These are phyloP conservation scores for Pichia deserticola DNA, from an alignment of 805 yeast genomes.

Conservation along the genomic window DNA sequence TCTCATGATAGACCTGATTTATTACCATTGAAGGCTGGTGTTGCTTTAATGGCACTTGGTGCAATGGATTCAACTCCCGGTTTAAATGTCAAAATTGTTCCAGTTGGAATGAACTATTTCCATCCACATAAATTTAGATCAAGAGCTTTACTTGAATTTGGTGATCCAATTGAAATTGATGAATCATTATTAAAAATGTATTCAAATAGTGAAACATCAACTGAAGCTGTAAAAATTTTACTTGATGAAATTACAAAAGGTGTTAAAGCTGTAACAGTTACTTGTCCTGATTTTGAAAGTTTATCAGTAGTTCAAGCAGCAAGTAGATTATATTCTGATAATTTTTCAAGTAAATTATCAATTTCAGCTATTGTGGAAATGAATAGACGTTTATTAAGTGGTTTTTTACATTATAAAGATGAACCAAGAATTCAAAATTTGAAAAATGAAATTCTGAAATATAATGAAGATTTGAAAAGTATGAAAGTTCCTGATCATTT, in stretches of 20 bases:
- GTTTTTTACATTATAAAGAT: conserved; percentile 67
- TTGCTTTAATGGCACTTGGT: conserved; percentile 96
- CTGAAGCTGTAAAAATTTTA: conserved; percentile 67
- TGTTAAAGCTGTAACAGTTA: conserved; percentile 76
- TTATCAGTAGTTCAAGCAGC: conserved; percentile 87
- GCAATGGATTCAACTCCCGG: conserved; percentile 75
- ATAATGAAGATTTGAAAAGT: conserved; percentile 52
- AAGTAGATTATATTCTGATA: conserved; percentile 77
- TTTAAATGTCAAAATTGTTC: conserved; percentile 79
- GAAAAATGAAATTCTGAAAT: conserved; percentile 55
- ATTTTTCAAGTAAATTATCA: conserved; percentile 63
- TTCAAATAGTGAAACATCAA: conserved; percentile 46
- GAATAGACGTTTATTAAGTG: conserved; percentile 79
- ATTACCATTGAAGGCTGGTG: conserved; percentile 93
- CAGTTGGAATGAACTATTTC: conserved; percentile 96
- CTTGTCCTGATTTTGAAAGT: conserved; percentile 84
- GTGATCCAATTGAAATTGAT: conserved; percentile 70
- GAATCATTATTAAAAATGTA: conserved; percentile 59
- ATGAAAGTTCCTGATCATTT: conserved; percentile 50
- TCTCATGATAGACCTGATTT: conserved; percentile 92
- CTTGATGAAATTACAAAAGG: conserved; percentile 67
- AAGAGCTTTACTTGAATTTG: conserved; percentile 92
- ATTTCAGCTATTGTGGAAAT: conserved; percentile 81
- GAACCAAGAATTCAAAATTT: conserved; percentile 59
- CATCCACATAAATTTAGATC: conserved; percentile 94